These are phyloP conservation scores for Pythium vanterpoolii DNA, from an alignment of 352 stramenopile species.

Conservation along the genomic window DNA sequence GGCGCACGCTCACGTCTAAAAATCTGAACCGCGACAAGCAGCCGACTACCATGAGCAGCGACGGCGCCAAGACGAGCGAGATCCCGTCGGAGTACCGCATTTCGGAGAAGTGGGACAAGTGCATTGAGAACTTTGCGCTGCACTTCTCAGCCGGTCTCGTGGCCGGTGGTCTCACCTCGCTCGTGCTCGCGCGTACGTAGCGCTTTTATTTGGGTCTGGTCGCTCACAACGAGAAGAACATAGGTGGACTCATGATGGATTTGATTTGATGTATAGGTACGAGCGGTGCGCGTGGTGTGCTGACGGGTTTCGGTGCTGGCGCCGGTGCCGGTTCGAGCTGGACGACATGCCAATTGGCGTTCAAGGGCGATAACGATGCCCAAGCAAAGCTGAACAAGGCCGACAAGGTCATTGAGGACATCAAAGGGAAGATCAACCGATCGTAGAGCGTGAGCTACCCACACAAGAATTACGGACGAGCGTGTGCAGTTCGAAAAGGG, in stretches of 20 bases:
- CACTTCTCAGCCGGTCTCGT: constrained; percentile 83
- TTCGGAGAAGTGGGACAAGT: constrained; percentile 91
- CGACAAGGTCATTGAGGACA: constrained; percentile 70
- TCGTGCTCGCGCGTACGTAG: constrained; percentile 79
- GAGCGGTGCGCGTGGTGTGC: constrained; percentile 48
- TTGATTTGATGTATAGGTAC: constrained; percentile 37
- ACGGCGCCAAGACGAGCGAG: constrained; percentile 35
- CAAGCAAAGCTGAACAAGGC: constrained; percentile 67
- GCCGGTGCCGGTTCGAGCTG: constrained; percentile 74
- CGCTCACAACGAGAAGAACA: neutral
- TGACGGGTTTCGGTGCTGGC: constrained; percentile 73
- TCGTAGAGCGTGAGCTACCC: constrained; percentile 17
- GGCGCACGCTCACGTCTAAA: constrained; percentile 33
- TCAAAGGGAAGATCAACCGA: constrained; percentile 54
- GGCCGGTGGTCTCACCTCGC: constrained; percentile 72
- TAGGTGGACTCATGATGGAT: neutral
- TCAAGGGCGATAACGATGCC: constrained; percentile 64
- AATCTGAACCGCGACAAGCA: constrained; percentile 17
- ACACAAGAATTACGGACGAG: constrained; percentile 22
- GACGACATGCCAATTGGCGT: constrained; percentile 84
- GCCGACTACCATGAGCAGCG: constrained; percentile 19
- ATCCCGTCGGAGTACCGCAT: constrained; percentile 89
- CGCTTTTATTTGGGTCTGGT: neutral
- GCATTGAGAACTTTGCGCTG: constrained; percentile 85
- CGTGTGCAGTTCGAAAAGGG: neutral